Evolutionary conservation across 2,329 filamentous ascomycete genomes (phyloP), one percentile per base, ranked within the genome.

Genomic region (Colletotrichum sansevieriae): DNA sequence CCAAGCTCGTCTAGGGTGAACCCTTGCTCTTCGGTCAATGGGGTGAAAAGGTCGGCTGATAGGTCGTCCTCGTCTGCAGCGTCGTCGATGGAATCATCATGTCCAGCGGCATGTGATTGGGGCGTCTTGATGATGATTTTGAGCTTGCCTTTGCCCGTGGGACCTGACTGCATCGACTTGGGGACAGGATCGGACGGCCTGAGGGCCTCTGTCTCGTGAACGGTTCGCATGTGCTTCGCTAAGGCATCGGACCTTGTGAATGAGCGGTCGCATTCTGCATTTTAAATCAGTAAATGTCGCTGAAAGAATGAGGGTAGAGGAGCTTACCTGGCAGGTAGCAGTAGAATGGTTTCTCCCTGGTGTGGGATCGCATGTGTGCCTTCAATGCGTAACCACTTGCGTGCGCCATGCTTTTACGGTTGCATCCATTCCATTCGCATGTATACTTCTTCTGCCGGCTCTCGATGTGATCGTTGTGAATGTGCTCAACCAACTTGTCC

Each of bases 291-390:
- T 57, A n/a, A 10, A 3, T 35, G 18, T 29, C n/a, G n/a, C 10
- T 8, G 15, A 10, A 8, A 9, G 12, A 15, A 7, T 41, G 12
- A 59, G 10, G 4, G 2, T 29, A 12, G 47, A 11, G 18, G 33
- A 37, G 73, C 86, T 71, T 86, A 97, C 95, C 95, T 65, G 96
- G 96, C 46, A 99, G 82, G 35, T 94, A 93, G 80, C 96, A 99
- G 82, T 97, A 98, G 78, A 98, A 98, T 0, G 96, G 96, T 82
- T 99, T 99, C 85, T 99, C 96, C 76, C 96, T 89, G 1, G 96
- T 99, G 79, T 99, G 96, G 78, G 95, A 98, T 74, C 96, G 87
- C 95, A 99, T 97, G 77, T 99, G 96, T 10, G 96, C 96, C 78
- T 97, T 95, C 72, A 99, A 83, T 4, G 96, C 96, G 81, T 99